Base-by-base conservation (phyloP, 768 basidiomycete genomes). In the Cystobasidium onofrii region DNA sequence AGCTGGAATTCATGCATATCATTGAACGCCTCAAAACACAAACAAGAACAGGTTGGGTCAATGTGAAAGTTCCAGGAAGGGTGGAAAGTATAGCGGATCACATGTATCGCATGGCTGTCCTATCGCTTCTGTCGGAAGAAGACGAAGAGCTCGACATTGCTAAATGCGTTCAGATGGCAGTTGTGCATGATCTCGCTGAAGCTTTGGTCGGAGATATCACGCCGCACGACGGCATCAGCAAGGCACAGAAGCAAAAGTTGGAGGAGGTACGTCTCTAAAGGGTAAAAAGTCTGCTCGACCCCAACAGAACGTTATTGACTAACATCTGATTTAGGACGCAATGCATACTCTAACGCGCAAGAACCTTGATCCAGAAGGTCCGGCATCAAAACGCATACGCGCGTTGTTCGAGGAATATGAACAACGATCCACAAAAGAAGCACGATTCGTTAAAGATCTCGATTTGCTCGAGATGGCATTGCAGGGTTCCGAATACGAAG, bases 141-240 rank as follows among this genome's bases (percentile, higher is more conserved):
- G 64, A 82, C n/a, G 84, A 83, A 0, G 23, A 61, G 15, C 84
- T 92, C 9, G 89, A 91, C 80, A 81, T 90, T 31, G 81, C 89
- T 78, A 89, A 89, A 84, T 91, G 89, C 74, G 88, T 90, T 17
- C 88, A 93, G 90, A 88, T 97, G 86, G 87, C 87, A 23, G 76
- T 95, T 41, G 91, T 96, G 17, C 95, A 99, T 79, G 95, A 99
- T 81, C 86, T 99, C 17, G 94, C 94, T 6, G 95, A 99, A 81
- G 95, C 95, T 36, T 63, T 78, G 88, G 95, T 97, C 4, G 95
- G 95, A 3, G 95, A 98, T 79, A 97, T 98, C 73, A 85, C 92
- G 0, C 95, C 95, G 0, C 85, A 87, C 25, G 93, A 97, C 80
- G 89, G 90, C 0, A 88, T 99, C 17, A 81, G 89, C 0, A 90